phyloP scores from a whole-genome alignment of 805 yeast genomes.

The Nadsonia fulvescens region DNA sequence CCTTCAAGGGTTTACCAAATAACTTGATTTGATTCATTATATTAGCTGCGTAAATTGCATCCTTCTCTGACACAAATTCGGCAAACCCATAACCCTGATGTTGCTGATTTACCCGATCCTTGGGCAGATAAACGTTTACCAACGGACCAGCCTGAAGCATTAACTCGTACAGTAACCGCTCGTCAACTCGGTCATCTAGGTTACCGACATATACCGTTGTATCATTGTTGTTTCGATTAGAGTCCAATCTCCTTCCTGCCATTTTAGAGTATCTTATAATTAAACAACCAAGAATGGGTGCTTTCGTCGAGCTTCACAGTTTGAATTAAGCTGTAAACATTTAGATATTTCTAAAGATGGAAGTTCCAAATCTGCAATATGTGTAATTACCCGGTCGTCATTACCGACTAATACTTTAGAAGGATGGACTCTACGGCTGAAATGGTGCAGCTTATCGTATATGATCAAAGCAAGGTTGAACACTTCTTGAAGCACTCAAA shows the following conservation, averaged over 20 bases:
- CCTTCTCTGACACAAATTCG: slow-evolving; percentile 40
- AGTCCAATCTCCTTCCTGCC: slow-evolving; percentile 26
- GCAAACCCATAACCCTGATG: slow-evolving; percentile 86
- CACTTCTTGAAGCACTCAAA: no score
- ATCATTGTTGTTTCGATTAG: slow-evolving; percentile 41
- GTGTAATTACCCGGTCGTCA: no score
- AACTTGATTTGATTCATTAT: slow-evolving; percentile 42
- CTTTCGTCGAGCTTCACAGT: no score
- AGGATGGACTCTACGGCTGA: no score
- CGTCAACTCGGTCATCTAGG: slow-evolving; percentile 58
- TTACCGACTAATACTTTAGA: no score
- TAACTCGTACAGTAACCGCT: slow-evolving; percentile 57
- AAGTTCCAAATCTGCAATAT: no score
- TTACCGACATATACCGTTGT: slow-evolving; percentile 69
- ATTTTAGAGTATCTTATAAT: slow-evolving; percentile 4
- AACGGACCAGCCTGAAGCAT: slow-evolving; percentile 77
- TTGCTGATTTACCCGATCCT: slow-evolving; percentile 47
- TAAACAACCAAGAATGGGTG: no score
- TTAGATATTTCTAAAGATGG: no score
- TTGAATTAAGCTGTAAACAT: no score
- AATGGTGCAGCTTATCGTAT: no score
- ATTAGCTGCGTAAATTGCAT: slow-evolving; percentile 51
- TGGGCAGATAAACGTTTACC: slow-evolving; percentile 51
- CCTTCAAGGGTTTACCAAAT: slow-evolving; percentile 40
- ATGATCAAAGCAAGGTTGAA: no score